Conservation (phyloP, 192 early-diverging fungal genomes). For the Jimgerdemannia lactiflua region DNA sequence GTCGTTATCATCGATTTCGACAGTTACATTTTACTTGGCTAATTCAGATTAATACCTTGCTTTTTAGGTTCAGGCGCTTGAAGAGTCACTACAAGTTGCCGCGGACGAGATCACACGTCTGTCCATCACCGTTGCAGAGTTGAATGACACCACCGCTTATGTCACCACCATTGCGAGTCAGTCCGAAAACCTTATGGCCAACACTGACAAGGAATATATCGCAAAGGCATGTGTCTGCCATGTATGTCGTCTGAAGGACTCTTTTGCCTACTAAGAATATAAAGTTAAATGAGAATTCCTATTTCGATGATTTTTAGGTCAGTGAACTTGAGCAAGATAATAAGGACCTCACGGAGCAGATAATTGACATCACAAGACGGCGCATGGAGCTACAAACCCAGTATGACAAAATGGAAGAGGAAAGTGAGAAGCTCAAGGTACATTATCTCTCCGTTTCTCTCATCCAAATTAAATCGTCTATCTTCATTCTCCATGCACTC, state of each 20-base stretch:
- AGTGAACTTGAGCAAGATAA: slow-evolving; percentile 7
- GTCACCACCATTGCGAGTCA: neutral
- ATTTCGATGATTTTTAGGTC: neutral
- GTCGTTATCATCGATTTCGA: neutral
- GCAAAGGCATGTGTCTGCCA: neutral
- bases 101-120: slow-evolving; percentile 17
- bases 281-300: neutral
- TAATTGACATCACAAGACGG: slow-evolving; percentile 18
- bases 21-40: neutral
- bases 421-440: slow-evolving; percentile 20
- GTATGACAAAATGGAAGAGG: slow-evolving; percentile 10
- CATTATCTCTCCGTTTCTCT: neutral
- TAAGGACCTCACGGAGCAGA: slow-evolving; percentile 13
- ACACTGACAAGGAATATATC: neutral
- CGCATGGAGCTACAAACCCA: slow-evolving; percentile 19
- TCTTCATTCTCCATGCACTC: neutral
- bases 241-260: neutral
- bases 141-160: slow-evolving; percentile 2
- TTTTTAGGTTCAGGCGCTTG: slow-evolving; percentile 3
- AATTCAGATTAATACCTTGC: neutral
- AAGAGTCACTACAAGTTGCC: slow-evolving; percentile 16
- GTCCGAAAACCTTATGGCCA: neutral
- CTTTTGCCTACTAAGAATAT: no score
- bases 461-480: neutral
- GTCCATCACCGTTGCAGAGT: slow-evolving; percentile 8